Evolutionary conservation across 2,329 filamentous ascomycete species (phyloP).

Genomic region (Hypoxylon sp.): DNA sequence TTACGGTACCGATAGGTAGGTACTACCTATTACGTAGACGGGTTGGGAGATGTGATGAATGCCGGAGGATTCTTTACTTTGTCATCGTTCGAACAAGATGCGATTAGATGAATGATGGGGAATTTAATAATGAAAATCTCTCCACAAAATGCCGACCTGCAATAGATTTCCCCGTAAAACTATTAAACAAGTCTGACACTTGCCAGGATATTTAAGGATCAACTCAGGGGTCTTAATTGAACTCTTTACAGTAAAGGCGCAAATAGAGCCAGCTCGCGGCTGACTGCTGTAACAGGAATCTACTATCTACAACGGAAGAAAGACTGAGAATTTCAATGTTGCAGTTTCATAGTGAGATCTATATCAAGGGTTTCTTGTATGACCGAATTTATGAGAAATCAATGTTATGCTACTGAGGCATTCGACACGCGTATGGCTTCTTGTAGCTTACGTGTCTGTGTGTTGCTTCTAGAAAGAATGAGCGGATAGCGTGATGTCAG

Average conservation of each 20-base stretch:
- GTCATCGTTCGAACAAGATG: slow-evolving; percentile 9
- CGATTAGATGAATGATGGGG: slow-evolving; percentile 26
- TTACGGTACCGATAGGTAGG: slow-evolving; percentile 21
- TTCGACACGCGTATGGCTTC: background rate
- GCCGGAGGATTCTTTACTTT: slow-evolving; percentile 15
- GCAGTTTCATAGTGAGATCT: slow-evolving; percentile 15
- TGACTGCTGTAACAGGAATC: slow-evolving; percentile 20
- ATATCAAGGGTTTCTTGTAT: slow-evolving; percentile 6
- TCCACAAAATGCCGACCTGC: slow-evolving; percentile 4
- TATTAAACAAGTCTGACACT: slow-evolving; percentile 18
- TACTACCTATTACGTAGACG: background rate
- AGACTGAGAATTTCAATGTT: background rate
- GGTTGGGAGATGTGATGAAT: slow-evolving; percentile 7
- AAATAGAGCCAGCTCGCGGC: slow-evolving; percentile 5
- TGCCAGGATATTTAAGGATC: slow-evolving; percentile 27
- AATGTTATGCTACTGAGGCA: slow-evolving; percentile 2
- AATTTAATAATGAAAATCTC: slow-evolving; percentile 16
- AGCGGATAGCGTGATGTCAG: slow-evolving; percentile 29
- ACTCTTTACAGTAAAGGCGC: slow-evolving; percentile 13
- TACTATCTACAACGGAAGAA: background rate
- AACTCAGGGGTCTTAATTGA: slow-evolving; percentile 37
- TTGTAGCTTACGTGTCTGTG: slow-evolving; percentile 36
- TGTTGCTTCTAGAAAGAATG: slow-evolving; percentile 36
- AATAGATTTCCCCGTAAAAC: slow-evolving; percentile 10
- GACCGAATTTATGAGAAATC: slow-evolving; percentile 1